A percentile compares a stretch with the other conserved stretches of the same genome.
These are phyloP conservation scores for Tolypocladium inflatum DNA, from an alignment of 2,329 filamentous ascomycete species.

Conservation along the genomic window DNA sequence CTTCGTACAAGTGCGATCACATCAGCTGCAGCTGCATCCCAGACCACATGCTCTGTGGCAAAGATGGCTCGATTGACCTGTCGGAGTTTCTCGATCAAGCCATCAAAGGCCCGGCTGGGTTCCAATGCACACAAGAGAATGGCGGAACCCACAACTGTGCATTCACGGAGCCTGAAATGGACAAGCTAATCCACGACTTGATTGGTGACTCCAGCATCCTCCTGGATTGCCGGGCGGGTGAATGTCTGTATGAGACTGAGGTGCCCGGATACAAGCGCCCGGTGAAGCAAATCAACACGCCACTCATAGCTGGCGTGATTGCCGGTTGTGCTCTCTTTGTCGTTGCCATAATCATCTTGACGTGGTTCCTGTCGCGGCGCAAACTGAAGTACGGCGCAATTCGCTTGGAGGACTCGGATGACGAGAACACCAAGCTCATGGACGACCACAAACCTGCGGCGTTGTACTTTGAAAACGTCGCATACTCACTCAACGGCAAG, in stretches of 20 bases:
- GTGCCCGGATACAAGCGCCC: constrained; percentile 84
- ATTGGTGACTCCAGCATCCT: constrained; percentile 90
- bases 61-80: constrained; percentile 84
- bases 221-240: constrained; percentile 72
- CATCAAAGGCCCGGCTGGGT: constrained; percentile 82
- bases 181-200: constrained; percentile 75
- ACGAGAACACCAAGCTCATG: constrained; percentile 79
- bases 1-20: constrained; percentile 74
- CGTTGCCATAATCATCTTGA: constrained; percentile 70
- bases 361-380: constrained; percentile 83
- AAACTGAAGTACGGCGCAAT: constrained; percentile 63
- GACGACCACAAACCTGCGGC: constrained; percentile 85
- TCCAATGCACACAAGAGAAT: constrained; percentile 60
- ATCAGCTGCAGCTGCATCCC: constrained; percentile 83
- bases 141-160: constrained; percentile 58
- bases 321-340: constrained; percentile 78
- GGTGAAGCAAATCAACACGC: constrained; percentile 92
- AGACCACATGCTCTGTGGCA: constrained; percentile 88
- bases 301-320: constrained; percentile 88
- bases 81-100: constrained; percentile 74
- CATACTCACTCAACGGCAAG: constrained; percentile 80
- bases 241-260: constrained; percentile 88
- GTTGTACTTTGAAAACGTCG: constrained; percentile 79
- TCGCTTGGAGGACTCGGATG: constrained; percentile 79
- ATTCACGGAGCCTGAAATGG: constrained; percentile 89